Conservation (phyloP, 2,329 filamentous ascomycete species). For the Dendryphion nanum region DNA sequence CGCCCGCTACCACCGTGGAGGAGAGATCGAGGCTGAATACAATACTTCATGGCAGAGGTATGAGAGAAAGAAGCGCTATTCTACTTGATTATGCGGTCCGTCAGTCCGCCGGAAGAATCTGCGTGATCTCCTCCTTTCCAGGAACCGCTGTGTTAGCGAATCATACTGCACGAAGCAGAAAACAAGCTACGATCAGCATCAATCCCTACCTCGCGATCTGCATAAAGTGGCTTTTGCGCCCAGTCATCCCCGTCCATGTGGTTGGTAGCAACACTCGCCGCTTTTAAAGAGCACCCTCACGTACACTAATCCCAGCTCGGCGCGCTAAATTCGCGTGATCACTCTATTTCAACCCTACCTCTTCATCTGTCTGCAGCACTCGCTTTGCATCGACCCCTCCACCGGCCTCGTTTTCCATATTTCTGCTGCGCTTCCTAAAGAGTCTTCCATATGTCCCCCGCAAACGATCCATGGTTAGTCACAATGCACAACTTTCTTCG, state of each 20-base stretch:
- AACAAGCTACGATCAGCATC: conserved; percentile 26
- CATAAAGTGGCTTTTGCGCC: neutral
- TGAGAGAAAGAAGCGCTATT: no score
- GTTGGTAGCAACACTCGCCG: conserved; percentile 10
- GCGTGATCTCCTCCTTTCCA: conserved; percentile 5
- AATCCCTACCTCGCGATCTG: conserved; percentile 6
- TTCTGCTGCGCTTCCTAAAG: conserved; percentile 10
- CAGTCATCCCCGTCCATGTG: neutral
- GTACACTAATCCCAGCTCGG: conserved; percentile 16
- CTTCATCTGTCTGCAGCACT: conserved; percentile 20
- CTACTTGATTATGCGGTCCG: conserved; percentile 32
- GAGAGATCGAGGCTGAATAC: no score
- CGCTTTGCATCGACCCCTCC: conserved; percentile 13
- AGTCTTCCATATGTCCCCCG: conserved; percentile 16
- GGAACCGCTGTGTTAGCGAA: conserved; percentile 14
- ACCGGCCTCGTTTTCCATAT: conserved; percentile 8
- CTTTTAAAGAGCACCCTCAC: conserved; percentile 15
- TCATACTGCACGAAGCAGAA: conserved; percentile 6
- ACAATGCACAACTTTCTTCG: conserved; percentile 6
- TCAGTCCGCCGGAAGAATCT: conserved; percentile 29
- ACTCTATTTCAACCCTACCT: conserved; percentile 32
- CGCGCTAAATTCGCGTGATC: conserved; percentile 25
- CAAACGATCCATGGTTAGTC: conserved; percentile 14
- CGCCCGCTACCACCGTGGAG: no score
- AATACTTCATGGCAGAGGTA: no score